Percentiles rank a stretch among this genome's conserved stretches.
phyloP scores from a whole-genome alignment of 2,329 filamentous ascomycete genomes.

The Colletotrichum sidae region DNA sequence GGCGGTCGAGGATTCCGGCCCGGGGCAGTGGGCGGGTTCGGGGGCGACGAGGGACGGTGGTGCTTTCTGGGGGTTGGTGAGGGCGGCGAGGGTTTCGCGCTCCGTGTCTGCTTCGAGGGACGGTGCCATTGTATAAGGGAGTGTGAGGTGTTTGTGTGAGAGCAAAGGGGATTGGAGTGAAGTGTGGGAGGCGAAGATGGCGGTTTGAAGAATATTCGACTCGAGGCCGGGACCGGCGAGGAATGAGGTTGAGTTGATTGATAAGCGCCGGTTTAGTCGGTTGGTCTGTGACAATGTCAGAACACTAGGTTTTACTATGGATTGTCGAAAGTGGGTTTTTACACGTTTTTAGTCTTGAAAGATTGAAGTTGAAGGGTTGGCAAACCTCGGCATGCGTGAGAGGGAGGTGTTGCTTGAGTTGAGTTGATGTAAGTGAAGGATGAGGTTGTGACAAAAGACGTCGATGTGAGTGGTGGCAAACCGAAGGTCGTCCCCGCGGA shows the following conservation, averaged over 20 bases:
- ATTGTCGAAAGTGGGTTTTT: neutral
- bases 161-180: neutral
- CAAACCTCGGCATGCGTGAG: neutral
- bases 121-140: constrained; percentile 73
- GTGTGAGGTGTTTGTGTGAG: constrained; percentile 4
- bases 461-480: constrained; percentile 33
- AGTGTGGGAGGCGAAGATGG: constrained; percentile 7
- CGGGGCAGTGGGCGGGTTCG: constrained; percentile 96
- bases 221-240: constrained; percentile 26
- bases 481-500: neutral
- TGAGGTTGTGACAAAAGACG: constrained; percentile 13
- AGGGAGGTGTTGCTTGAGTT: neutral
- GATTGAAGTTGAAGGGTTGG: neutral
- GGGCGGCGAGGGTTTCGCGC: constrained; percentile 73
- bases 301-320: neutral
- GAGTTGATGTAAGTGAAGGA: neutral
- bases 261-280: constrained; percentile 25
- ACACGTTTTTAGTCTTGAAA: too few relatives aligned
- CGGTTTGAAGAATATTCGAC: neutral
- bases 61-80: constrained; percentile 80
- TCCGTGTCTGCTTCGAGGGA: constrained; percentile 84
- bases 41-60: constrained; percentile 91
- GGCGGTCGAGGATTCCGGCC: constrained; percentile 81
- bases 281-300: constrained; percentile 7
- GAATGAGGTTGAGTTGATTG: constrained; percentile 29